Evolutionary conservation across 83 land plant genomes (phyloP).

Genomic region (Thuja plicata): DNA sequence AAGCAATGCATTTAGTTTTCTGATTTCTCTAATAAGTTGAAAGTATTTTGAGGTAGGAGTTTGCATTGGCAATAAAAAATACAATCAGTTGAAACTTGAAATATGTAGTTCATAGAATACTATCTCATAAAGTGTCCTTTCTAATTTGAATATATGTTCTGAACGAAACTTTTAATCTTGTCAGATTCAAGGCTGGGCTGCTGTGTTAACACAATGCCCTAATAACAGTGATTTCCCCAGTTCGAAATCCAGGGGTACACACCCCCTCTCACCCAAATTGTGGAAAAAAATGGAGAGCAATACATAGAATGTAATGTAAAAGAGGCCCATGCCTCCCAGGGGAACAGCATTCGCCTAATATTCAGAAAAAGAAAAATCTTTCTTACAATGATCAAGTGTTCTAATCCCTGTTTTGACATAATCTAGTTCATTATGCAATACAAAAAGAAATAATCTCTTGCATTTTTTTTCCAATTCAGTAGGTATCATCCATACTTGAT

Average conservation of each 20-base stretch:
- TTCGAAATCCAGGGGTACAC: too few relatives aligned
- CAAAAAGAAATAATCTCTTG: background rate
- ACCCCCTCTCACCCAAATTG: too few relatives aligned
- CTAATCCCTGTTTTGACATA: background rate
- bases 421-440: background rate
- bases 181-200: too few relatives aligned
- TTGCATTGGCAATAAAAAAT: conserved; percentile 2
- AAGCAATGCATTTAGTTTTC: background rate
- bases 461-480: background rate
- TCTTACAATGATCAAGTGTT: background rate
- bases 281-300: too few relatives aligned
- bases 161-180: too few relatives aligned
- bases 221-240: too few relatives aligned
- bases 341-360: too few relatives aligned
- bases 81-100: background rate
- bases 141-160: background rate
- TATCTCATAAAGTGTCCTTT: background rate
- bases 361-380: background rate
- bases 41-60: background rate
- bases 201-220: too few relatives aligned
- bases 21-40: background rate
- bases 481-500: background rate
- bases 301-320: too few relatives aligned
- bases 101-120: background rate
- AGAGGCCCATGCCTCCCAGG: too few relatives aligned